Percentiles rank a stretch among this genome's conserved stretches.
phyloP scores from a whole-genome alignment of 148 eudicot species.

The Vaccinium vitisidaea region DNA sequence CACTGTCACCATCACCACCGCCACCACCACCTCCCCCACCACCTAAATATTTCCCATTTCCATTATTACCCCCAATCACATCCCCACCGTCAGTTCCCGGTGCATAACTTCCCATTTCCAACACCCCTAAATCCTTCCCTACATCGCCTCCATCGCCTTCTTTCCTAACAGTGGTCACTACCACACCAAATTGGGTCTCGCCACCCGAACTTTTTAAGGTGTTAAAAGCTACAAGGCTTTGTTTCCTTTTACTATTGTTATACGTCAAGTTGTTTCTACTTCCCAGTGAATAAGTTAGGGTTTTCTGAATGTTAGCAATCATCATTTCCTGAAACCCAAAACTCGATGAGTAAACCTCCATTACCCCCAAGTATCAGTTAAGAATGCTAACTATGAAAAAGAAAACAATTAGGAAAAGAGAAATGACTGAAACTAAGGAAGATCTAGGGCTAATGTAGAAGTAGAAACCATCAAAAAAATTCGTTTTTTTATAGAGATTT shows the following conservation, averaged over 20 bases:
- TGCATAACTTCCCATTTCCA: conserved; percentile 10
- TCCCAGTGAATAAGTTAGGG: not conserved
- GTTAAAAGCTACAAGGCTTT: conserved; percentile 24
- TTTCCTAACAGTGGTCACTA: conserved; percentile 16
- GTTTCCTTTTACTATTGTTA: conserved; percentile 15
- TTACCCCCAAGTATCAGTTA: not conserved
- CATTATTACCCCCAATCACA: conserved; percentile 37
- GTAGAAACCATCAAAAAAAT: not conserved
- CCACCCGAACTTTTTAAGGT: conserved; percentile 16
- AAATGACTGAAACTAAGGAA: not conserved
- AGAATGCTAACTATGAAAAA: not conserved
- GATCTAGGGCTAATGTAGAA: not conserved
- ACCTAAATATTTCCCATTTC: conserved; percentile 25
- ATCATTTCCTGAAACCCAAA: not conserved
- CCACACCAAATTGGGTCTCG: conserved; percentile 25
- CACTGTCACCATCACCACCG: conserved; percentile 30
- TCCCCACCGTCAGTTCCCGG: conserved; percentile 21
- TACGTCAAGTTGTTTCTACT: not conserved
- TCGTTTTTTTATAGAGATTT: too few relatives aligned
- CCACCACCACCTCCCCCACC: conserved; percentile 35
- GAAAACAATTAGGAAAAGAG: not conserved
- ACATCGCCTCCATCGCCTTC: conserved; percentile 7
- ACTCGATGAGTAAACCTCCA: conserved; percentile 8
- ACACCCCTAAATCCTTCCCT: conserved; percentile 27
- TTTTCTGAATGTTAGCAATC: conserved; percentile 5